A percentile compares a stretch with the other conserved stretches of the same genome.
phyloP scores from a whole-genome alignment of 2,329 filamentous ascomycete genomes.

The Biscogniauxia sp. region DNA sequence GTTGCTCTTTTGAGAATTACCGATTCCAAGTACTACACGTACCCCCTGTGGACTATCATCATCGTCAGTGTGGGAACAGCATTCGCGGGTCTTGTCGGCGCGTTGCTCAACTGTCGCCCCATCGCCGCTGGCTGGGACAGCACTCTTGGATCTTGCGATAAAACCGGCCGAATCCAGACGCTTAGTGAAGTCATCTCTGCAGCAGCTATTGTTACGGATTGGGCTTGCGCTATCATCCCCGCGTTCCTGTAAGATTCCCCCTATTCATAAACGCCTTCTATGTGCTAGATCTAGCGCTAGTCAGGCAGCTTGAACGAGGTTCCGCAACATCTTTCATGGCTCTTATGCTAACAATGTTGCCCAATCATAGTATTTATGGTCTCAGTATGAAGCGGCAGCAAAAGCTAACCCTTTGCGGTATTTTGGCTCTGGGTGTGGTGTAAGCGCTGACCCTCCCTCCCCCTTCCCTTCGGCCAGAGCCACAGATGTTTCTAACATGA shows the following conservation, averaged over 20 bases:
- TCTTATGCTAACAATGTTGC: not conserved
- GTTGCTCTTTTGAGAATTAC: constrained; percentile 19
- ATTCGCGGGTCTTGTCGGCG: constrained; percentile 5
- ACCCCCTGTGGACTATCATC: constrained; percentile 19
- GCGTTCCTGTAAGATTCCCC: not conserved
- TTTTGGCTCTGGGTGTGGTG: not conserved
- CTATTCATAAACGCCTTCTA: not conserved
- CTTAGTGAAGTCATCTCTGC: constrained; percentile 9
- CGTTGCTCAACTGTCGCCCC: constrained; percentile 13
- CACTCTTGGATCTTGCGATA: constrained; percentile 2
- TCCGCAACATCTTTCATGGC: not conserved
- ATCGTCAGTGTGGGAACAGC: constrained; percentile 9
- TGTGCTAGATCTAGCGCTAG: not conserved
- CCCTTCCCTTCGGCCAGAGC: not conserved
- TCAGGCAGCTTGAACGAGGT: not conserved
- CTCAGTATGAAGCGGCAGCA: constrained; percentile 16
- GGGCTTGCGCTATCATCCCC: constrained; percentile 13
- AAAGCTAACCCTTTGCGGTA: constrained; percentile 10
- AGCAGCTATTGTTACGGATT: constrained; percentile 16
- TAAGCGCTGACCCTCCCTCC: not conserved
- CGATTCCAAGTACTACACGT: constrained; percentile 11
- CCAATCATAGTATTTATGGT: constrained; percentile 10
- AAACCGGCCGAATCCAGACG: not conserved
- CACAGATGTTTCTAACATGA: not conserved
- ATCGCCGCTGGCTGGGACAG: constrained; percentile 15